Conservation (phyloP, 169 alveolate genomes). For the Plasmodium berghei region DNA sequence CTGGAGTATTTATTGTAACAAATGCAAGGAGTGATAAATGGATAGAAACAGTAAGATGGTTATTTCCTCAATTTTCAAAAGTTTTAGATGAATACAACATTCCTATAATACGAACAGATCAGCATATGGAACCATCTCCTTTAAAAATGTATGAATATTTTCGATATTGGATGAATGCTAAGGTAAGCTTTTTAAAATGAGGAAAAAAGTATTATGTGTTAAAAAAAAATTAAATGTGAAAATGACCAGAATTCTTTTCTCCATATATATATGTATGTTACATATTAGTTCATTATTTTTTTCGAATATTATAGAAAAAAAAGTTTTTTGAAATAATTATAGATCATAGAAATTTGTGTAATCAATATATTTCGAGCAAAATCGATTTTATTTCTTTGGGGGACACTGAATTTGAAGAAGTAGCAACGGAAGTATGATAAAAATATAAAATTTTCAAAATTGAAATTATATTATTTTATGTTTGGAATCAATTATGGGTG, state of each 20-base stretch:
- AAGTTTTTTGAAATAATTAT: constrained; percentile 80
- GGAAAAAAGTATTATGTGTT: background rate
- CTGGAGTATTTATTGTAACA: constrained; percentile 87
- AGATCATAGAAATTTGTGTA: constrained; percentile 48
- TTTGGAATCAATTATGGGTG: background rate
- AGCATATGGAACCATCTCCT: constrained; percentile 82
- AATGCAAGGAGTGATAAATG: constrained; percentile 88
- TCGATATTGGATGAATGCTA: constrained; percentile 88
- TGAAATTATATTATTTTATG: background rate
- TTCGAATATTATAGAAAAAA: constrained; percentile 71
- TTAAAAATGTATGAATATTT: constrained; percentile 83
- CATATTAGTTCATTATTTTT: background rate
- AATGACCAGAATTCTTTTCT: background rate
- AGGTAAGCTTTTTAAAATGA: constrained; percentile 60
- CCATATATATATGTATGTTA: background rate
- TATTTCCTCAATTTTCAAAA: constrained; percentile 85
- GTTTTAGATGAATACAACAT: constrained; percentile 79
- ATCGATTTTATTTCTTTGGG: constrained; percentile 86
- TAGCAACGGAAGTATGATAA: constrained; percentile 83
- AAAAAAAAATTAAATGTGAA: constrained; percentile 10
- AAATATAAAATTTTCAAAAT: background rate
- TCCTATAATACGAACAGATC: constrained; percentile 85
- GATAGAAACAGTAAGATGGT: constrained; percentile 83
- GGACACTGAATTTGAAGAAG: constrained; percentile 89
- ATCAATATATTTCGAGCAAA: constrained; percentile 33